phyloP scores from a whole-genome alignment of 305 asterid genomes.

The Lippia alba region DNA sequence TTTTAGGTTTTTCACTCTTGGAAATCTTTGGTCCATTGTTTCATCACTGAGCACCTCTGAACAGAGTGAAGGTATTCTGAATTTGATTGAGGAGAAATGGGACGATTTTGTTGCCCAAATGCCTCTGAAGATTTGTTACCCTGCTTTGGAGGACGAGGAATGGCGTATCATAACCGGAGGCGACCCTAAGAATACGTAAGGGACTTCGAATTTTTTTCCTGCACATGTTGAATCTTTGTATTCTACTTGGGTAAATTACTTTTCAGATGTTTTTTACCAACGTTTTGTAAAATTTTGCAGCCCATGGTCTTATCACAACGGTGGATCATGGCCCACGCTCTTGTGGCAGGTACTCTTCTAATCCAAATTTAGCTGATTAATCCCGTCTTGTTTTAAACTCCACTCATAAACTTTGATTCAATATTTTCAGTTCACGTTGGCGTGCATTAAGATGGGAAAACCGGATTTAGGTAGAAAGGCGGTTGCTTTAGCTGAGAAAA shows the following conservation, averaged over 20 bases:
- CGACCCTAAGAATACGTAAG: constrained; percentile 90
- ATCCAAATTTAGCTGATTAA: not conserved
- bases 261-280: constrained; percentile 17
- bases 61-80: constrained; percentile 69
- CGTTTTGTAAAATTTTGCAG: constrained; percentile 41
- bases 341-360: constrained; percentile 81
- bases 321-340: constrained; percentile 93
- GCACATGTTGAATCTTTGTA: not conserved
- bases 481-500: constrained; percentile 62
- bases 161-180: constrained; percentile 92
- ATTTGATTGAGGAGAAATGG: constrained; percentile 82
- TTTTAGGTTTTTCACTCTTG: constrained; percentile 78
- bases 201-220: not conserved
- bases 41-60: constrained; percentile 65
- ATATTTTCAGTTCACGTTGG: constrained; percentile 73
- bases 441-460: constrained; percentile 81
- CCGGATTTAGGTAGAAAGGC: constrained; percentile 72
- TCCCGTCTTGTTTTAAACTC: not conserved
- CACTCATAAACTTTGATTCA: not conserved
- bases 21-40: constrained; percentile 80
- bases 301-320: constrained; percentile 93
- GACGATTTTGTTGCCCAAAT: constrained; percentile 72
- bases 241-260: not conserved
- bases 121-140: constrained; percentile 91
- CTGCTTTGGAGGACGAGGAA: constrained; percentile 78